Base-by-base conservation (phyloP, 2,329 filamentous ascomycete genomes). In the Pestalotiopsis fici region DNA sequence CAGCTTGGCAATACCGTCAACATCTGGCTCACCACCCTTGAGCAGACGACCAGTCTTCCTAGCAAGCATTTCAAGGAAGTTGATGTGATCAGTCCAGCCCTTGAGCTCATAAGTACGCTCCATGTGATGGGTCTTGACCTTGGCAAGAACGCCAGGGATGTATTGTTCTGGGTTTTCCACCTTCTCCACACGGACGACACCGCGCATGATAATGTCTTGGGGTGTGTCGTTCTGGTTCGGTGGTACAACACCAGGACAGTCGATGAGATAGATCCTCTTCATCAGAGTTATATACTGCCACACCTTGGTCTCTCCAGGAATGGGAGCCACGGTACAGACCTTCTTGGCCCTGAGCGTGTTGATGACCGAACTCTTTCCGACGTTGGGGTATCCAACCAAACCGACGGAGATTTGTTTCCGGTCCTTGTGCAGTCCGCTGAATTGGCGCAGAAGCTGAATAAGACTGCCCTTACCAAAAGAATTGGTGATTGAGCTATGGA, bases 161-260 rank as follows among this genome's bases (percentile, higher is more conserved):
- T 99, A 99, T 74, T 99, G 96, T 75, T 97, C 95, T 0, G 96
- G 96, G 75, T 98, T 93, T 72, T 98, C 93, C 0, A 99, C 95
- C 76, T 97, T 98, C 79, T 99, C 96, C 2, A 98, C 93, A 72
- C 96, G 88, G 12, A 97, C 94, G 7, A 97, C 95, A 71, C 96
- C 96, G 71, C 95, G 89, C 11, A 99, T 86, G 3, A 99, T 86
- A 66, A 99, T 91, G 71, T 98, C 95, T 74, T 95, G 90, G 31
- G 95, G 93, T 0, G 91, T 93, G 75, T 98, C 95, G 65, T 89
- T 89, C 69, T 89, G 89, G 71, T 93, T 96, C 0, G 96, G 95
- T 3, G 96, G 96, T 0, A 98, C 96, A 54, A 99, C 94, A 79
- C 96, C 96, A 50, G 96, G 96, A 75, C 95, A 98, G 75, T 99